phyloP scores from a whole-genome alignment of 2,329 filamentous ascomycete species.

The Fusarium sp. region DNA sequence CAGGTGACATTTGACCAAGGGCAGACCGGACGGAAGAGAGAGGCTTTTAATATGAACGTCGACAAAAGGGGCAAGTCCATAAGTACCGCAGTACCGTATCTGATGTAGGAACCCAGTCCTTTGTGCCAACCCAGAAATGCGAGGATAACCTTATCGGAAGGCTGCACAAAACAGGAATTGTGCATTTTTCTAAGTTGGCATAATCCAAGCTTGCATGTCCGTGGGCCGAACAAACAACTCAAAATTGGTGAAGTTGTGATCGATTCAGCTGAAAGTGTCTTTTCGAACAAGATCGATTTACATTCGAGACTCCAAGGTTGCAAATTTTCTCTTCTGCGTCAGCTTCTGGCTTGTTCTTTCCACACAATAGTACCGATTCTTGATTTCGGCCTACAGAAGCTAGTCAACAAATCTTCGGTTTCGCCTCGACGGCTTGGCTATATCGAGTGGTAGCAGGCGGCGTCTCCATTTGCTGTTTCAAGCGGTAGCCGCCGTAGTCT shows the following conservation, averaged over 20 bases:
- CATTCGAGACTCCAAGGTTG: neutral
- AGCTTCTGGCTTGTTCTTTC: neutral
- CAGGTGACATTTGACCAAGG: conserved; percentile 25
- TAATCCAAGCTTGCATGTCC: neutral
- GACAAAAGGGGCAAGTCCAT: conserved; percentile 28
- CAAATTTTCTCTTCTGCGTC: neutral
- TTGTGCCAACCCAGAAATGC: conserved; percentile 12
- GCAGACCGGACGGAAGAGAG: conserved; percentile 1
- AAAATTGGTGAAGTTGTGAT: neutral
- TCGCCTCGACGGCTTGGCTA: neutral
- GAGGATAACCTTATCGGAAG: conserved; percentile 23
- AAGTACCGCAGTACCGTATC: too few relatives aligned
- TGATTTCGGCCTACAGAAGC: neutral
- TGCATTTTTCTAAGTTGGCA: neutral
- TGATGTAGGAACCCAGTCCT: conserved; percentile 32
- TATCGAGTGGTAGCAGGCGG: conserved; percentile 1
- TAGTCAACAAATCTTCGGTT: neutral
- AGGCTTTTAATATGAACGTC: neutral
- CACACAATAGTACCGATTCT: neutral
- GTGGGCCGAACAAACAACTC: neutral
- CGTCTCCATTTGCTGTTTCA: conserved; percentile 33
- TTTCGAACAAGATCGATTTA: neutral
- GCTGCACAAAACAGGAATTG: conserved; percentile 26
- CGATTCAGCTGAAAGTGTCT: conserved; percentile 21
- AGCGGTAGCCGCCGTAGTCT: conserved; percentile 21